phyloP scores from a whole-genome alignment of 1,139 yeast species.

The Diutina catenulata region DNA sequence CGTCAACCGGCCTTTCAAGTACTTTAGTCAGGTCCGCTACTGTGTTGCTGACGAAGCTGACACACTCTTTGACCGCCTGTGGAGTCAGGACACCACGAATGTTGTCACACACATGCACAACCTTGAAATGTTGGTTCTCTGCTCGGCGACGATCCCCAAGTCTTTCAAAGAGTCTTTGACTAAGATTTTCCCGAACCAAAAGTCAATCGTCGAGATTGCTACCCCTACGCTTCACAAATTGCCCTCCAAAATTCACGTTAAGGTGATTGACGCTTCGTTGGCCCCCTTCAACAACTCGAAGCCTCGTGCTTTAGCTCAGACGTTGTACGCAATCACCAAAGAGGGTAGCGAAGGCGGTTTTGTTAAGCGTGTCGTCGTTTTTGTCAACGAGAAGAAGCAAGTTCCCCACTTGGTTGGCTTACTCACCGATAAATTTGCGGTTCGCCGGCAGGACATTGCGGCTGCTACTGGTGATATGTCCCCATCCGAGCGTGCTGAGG shows the following conservation, averaged over 20 bases:
- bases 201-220: conserved; percentile 42
- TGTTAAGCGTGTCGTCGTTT: conserved; percentile 75
- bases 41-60: conserved; percentile 94
- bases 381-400: conserved; percentile 66
- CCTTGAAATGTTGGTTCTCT: conserved; percentile 55
- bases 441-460: conserved; percentile 30
- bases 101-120: conserved; percentile 42
- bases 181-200: conserved; percentile 50
- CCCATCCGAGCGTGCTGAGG: conserved; percentile 42
- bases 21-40: conserved; percentile 37
- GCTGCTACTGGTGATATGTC: conserved; percentile 59
- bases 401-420: conserved; percentile 47
- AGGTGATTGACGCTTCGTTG: conserved; percentile 62
- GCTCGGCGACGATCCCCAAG: conserved; percentile 85
- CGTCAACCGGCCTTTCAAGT: conserved; percentile 35
- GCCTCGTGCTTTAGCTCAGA: conserved; percentile 76
- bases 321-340: conserved; percentile 70
- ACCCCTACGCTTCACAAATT: conserved; percentile 78
- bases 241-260: conserved; percentile 62
- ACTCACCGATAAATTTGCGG: conserved; percentile 42
- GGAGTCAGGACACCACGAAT: conserved; percentile 55
- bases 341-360: conserved; percentile 74
- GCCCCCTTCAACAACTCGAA: conserved; percentile 79
- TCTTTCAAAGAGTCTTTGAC: conserved; percentile 56
- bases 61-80: conserved; percentile 77